These are phyloP conservation scores for Sabuloglossum arenarium DNA, from an alignment of 495 filamentous ascomycete species.

Conservation along the genomic window DNA sequence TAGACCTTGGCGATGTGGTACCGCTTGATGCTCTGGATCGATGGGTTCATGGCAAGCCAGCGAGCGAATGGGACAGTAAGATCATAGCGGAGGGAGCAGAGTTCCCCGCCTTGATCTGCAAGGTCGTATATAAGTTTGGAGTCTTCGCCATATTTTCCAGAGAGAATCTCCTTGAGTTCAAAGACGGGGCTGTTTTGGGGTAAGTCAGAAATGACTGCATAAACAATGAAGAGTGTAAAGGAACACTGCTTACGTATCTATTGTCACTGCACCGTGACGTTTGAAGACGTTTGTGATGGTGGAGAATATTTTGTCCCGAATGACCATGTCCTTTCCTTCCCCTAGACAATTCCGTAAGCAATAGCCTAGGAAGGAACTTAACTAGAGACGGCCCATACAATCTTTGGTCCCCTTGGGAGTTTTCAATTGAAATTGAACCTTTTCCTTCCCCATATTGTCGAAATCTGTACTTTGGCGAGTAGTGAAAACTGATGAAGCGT, in stretches of 20 bases:
- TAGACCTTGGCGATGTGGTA: slow-evolving; percentile 87
- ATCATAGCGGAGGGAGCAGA: slow-evolving; percentile 75
- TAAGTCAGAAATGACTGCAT: neutral
- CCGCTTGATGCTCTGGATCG: slow-evolving; percentile 55
- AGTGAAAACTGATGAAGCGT: neutral
- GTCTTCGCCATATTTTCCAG: slow-evolving; percentile 86
- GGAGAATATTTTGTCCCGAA: slow-evolving; percentile 67
- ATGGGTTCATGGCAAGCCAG: slow-evolving; percentile 68
- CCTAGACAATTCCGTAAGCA: slow-evolving; percentile 17
- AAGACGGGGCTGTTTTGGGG: slow-evolving; percentile 34
- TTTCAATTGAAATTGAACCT: slow-evolving; percentile 15
- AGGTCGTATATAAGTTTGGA: slow-evolving; percentile 80
- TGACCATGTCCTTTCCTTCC: slow-evolving; percentile 51
- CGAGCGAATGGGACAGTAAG: slow-evolving; percentile 80
- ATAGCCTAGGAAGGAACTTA: neutral
- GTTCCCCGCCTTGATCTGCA: slow-evolving; percentile 66
- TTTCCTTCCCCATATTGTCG: slow-evolving; percentile 16
- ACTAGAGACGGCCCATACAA: slow-evolving; percentile 8
- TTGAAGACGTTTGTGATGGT: slow-evolving; percentile 73
- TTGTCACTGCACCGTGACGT: slow-evolving; percentile 66
- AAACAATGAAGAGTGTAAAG: neutral
- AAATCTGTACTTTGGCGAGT: neutral
- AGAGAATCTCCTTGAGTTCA: slow-evolving; percentile 55
- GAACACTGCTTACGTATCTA: slow-evolving; percentile 40
- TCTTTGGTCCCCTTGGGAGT: slow-evolving; percentile 19